Conservation (phyloP, 306 rosid genomes). For the Fagus sylvatica region DNA sequence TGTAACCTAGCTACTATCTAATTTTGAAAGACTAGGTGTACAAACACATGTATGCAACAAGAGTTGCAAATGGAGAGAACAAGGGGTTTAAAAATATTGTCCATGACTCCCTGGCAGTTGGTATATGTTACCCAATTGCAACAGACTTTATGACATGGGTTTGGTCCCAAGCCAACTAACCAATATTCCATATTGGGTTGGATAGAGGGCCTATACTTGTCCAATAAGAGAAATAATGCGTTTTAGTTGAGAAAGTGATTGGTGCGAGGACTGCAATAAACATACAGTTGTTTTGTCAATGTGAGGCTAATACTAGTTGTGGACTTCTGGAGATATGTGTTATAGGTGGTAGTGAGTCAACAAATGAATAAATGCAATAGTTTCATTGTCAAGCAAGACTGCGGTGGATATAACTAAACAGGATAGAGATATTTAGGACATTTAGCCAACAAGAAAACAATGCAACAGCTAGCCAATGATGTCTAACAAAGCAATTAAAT, state of each 20-base stretch:
- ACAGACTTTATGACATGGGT: neutral
- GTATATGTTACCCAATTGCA: neutral
- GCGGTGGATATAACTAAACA: neutral
- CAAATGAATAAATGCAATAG: neutral
- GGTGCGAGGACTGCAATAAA: constrained; percentile 14
- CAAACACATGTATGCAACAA: no score
- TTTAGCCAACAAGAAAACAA: neutral
- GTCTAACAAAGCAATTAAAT: neutral
- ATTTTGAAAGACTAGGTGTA: no score
- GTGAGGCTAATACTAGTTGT: neutral
- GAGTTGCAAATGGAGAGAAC: no score
- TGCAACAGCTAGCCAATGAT: neutral
- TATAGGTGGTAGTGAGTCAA: neutral
- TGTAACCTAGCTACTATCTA: no score
- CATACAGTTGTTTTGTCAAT: constrained; percentile 5
- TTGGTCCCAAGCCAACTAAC: constrained; percentile 26
- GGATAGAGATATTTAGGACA: neutral
- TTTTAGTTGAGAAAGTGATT: constrained; percentile 28
- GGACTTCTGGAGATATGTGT: neutral
- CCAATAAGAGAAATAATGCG: constrained; percentile 26
- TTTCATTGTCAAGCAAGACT: constrained; percentile 15
- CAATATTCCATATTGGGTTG: neutral
- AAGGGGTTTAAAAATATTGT: neutral
- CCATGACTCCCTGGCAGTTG: neutral
- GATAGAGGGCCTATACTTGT: constrained; percentile 30